Conservation (phyloP, 1,284 basidiomycete species). For the Apiotrichum gracile region DNA sequence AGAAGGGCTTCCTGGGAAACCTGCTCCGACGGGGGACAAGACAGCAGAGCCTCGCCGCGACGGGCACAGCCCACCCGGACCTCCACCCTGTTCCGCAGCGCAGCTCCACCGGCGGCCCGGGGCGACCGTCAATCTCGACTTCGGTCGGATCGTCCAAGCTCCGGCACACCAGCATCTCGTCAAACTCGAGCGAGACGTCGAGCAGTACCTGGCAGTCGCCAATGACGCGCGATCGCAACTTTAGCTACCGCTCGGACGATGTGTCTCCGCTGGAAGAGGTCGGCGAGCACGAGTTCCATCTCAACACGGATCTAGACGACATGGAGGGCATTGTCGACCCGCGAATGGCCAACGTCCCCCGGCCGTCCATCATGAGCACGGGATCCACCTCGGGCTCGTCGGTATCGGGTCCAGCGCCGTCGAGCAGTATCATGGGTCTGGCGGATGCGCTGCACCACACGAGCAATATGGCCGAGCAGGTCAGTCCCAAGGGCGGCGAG, state of each 20-base stretch:
- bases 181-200: too few relatives aligned
- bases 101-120: background rate
- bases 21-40: constrained; percentile 31
- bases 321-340: constrained; percentile 79
- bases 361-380: background rate
- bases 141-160: background rate
- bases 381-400: too few relatives aligned
- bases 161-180: constrained; percentile 10
- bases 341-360: constrained; percentile 33
- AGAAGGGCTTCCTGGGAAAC: constrained; percentile 33
- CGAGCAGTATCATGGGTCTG: constrained; percentile 13
- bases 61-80: constrained; percentile 17
- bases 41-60: constrained; percentile 12
- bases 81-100: constrained; percentile 9
- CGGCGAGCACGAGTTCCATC: constrained; percentile 45
- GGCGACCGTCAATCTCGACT: background rate
- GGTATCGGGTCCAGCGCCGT: background rate
- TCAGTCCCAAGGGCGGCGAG: background rate
- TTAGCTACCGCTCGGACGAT: background rate
- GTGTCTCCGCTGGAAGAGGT: background rate
- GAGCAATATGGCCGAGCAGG: constrained; percentile 18
- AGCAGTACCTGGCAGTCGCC: constrained; percentile 6
- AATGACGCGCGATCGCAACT: background rate
- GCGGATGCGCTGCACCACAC: constrained; percentile 28
- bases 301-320: constrained; percentile 71